phyloP scores from a whole-genome alignment of 1,284 basidiomycete genomes.

The Neonothopanus nambi region DNA sequence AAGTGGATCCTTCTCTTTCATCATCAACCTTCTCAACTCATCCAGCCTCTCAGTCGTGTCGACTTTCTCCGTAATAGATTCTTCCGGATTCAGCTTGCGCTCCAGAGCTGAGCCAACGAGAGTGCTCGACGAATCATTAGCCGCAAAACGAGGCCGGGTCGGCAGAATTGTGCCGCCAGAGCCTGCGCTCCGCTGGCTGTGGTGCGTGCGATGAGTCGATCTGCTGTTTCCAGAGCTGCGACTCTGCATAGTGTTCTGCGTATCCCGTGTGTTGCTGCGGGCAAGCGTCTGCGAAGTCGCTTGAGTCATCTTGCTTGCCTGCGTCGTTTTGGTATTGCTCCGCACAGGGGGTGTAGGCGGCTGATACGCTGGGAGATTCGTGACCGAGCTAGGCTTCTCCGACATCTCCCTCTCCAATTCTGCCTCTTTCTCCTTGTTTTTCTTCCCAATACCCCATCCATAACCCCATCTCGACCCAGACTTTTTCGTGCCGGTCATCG shows the following conservation, averaged over 20 bases:
- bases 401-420: constrained; percentile 38
- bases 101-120: constrained; percentile 71
- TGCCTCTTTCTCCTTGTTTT: constrained; percentile 50
- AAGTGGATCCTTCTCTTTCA: constrained; percentile 35
- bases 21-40: constrained; percentile 70
- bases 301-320: constrained; percentile 21
- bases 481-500: constrained; percentile 50
- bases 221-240: constrained; percentile 18
- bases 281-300: constrained; percentile 19
- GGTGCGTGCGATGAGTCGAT: constrained; percentile 23
- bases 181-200: constrained; percentile 20
- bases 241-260: constrained; percentile 15
- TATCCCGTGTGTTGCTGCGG: constrained; percentile 11
- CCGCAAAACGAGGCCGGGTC: constrained; percentile 44
- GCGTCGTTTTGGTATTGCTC: constrained; percentile 23
- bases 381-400: constrained; percentile 28
- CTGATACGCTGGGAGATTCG: constrained; percentile 40
- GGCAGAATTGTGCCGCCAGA: constrained; percentile 12
- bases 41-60: constrained; percentile 66
- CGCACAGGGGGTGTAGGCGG: constrained; percentile 30
- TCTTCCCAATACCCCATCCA: constrained; percentile 67
- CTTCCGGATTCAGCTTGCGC: constrained; percentile 64
- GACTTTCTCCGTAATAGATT: constrained; percentile 48
- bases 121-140: constrained; percentile 66
- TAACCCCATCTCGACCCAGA: constrained; percentile 58